Base-by-base conservation (phyloP, 2,329 filamentous ascomycete genomes). In the Dissoconium aciculare region DNA sequence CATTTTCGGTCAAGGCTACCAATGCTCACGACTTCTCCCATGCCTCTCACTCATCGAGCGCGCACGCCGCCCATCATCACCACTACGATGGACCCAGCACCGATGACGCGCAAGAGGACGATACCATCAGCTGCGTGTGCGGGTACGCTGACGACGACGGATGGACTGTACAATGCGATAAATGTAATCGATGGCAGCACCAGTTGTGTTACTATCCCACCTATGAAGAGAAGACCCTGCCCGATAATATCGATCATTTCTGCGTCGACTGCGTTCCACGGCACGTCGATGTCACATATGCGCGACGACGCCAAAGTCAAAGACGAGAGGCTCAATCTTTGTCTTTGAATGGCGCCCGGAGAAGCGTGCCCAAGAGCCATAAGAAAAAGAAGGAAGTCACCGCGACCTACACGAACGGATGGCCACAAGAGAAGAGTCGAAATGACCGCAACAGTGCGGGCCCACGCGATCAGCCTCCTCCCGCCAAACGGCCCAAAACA, bases 101-200 rank as follows among this genome's bases (percentile, higher is more conserved):
- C 15, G 37, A 41, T 17, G 39, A 32, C 30, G 35, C 38, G 24
- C 73, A 76, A 40, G 79, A 85, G 58, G 79, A 87, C 57, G 78
- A 78, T 11, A 91, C 82, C 36, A 94, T 95, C 63, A 93, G 91
- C 66, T 98, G 89, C 69, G 92, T 95, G 47, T 98, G 89, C 62
- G 75, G 75, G 55, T 94, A 79, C 58, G 64, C 74, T 55, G 84
- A 92, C 63, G 89, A 98, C 66, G 89, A 98, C 64, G 89, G 89
- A 58, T 87, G 82, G 58, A 98, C 89, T 37, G 91, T 98, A 39
- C 83, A 85, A 58, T 98, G 89, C 66, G 89, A 95, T 54, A 72
- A 68, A 36, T 98, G 89, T 66, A 81, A 93, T 54, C 89, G 84
- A 29, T 98, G 89, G 89, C 89, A 98, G 59, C 89, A 98, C 58